A percentile compares a stretch with the other conserved stretches of the same genome.
These are phyloP conservation scores for Hygrophila difformis DNA, from an alignment of 257 asterid genomes.

Conservation along the genomic window DNA sequence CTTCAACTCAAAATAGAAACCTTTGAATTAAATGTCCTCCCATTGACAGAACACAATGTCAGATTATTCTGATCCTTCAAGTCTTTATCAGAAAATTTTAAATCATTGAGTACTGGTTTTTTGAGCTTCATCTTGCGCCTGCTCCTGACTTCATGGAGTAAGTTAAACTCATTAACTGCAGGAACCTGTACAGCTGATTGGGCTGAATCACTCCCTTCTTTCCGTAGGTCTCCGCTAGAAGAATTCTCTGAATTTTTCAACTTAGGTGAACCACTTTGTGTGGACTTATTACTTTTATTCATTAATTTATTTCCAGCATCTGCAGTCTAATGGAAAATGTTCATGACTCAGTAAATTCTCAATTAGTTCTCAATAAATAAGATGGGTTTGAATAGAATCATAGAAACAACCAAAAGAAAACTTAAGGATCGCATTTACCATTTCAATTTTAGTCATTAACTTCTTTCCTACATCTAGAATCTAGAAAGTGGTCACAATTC, in stretches of 20 bases:
- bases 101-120: conserved; percentile 37
- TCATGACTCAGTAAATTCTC: conserved; percentile 17
- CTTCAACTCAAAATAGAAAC: conserved; percentile 25
- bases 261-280: conserved; percentile 46
- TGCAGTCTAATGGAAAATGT: conserved; percentile 42
- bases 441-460: too few relatives aligned
- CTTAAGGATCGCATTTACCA: too few relatives aligned
- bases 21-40: conserved; percentile 32
- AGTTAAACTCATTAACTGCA: conserved; percentile 35
- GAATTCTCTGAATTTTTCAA: conserved; percentile 50
- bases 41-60: conserved; percentile 25
- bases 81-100: conserved; percentile 34
- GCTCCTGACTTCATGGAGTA: conserved; percentile 57
- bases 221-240: conserved; percentile 46
- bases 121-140: conserved; percentile 48
- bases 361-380: too few relatives aligned
- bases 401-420: too few relatives aligned
- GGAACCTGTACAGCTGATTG: conserved; percentile 51
- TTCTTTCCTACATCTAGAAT: too few relatives aligned
- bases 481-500: too few relatives aligned
- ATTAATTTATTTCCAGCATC: conserved; percentile 39
- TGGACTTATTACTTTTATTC: conserved; percentile 43
- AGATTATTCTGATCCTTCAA: conserved; percentile 29
- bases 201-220: conserved; percentile 62
- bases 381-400: too few relatives aligned